Evolutionary conservation across 306 rosid species (phyloP), one percentile per base, ranked within the genome.

Genomic region (Sicyos baderoa): DNA sequence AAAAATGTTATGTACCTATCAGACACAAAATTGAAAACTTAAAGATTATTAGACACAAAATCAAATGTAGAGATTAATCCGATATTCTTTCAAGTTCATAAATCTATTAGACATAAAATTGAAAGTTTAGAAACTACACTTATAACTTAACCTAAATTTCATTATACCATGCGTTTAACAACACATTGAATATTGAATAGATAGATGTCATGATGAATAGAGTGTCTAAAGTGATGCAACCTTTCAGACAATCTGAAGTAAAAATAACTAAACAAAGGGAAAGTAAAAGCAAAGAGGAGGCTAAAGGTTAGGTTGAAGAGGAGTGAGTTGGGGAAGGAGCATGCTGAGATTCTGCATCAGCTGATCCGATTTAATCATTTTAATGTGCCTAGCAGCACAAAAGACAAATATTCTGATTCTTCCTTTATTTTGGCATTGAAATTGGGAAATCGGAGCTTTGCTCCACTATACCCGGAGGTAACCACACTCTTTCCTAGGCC

Each of bases 211-310:
- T 68, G 75, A 54, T 75, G 61, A 75, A 77, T 78, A 63, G 79
- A 69, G 76, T 66, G 74, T 70, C 83, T 74, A 88, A 91, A 91
- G 97, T 85, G 86, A 81, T 84, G 87, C 84, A 84, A 84, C 90
- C 95, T 91, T 91, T 85, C 85, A 82, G 84, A 81, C 83, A 79
- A 86, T 81, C 81, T 68, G 75, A 82, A 82, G 71, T 77, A 77
- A 70, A 78, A 76, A 52, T 76, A 29, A 29, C 4, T 29, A 72
- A 79, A 78, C 18, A 37, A 71, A 29, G 69, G 70, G 53, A 40
- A 50, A 62, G 29, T 51, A 74, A 50, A 69, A 53, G 76, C 64
- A 74, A 68, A 78, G 75, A 51, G 52, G 50, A 37, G 72, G 69
- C 18, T 63, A 63, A 63, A 18, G 69, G 52, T 63, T 63, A 63